phyloP scores from a whole-genome alignment of 176 grass and related monocot genomes.

The Phragmites australis region DNA sequence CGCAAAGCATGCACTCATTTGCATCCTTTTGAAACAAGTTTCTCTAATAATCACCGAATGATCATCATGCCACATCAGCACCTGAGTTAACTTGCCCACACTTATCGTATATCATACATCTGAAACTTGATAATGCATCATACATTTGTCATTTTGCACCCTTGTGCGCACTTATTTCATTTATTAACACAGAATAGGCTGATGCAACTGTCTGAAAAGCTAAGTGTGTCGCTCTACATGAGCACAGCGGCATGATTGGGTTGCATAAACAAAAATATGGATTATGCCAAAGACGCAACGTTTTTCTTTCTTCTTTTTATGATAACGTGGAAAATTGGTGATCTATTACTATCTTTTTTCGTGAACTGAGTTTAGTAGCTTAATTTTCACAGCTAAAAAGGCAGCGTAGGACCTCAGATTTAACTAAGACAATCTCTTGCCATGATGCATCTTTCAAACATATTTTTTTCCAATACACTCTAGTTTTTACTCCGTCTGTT shows the following conservation, averaged over 20 bases:
- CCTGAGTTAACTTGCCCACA: conserved; percentile 32
- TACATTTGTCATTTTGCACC: conserved; percentile 1
- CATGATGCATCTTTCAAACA: background rate
- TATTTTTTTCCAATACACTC: background rate
- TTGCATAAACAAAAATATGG: background rate
- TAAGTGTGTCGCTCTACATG: conserved; percentile 9
- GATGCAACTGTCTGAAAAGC: background rate
- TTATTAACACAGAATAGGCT: conserved; percentile 1
- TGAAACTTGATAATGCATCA: background rate
- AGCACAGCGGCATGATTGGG: conserved; percentile 21
- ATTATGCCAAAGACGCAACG: background rate
- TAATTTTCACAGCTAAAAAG: background rate
- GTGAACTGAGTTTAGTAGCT: background rate
- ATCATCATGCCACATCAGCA: conserved; percentile 20
- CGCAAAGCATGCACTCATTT: background rate
- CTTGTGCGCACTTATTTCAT: background rate
- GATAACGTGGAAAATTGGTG: background rate
- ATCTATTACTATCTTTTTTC: background rate
- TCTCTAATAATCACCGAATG: conserved; percentile 11
- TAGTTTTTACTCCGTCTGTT: background rate
- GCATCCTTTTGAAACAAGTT: conserved; percentile 11
- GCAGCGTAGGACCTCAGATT: background rate
- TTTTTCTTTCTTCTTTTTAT: conserved; percentile 1
- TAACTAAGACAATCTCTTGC: background rate
- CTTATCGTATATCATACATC: background rate